Percentiles rank a stretch among this genome's conserved stretches.
These are phyloP conservation scores for Verticillium albo-atrum DNA, from an alignment of 2,329 filamentous ascomycete genomes.

Conservation along the genomic window DNA sequence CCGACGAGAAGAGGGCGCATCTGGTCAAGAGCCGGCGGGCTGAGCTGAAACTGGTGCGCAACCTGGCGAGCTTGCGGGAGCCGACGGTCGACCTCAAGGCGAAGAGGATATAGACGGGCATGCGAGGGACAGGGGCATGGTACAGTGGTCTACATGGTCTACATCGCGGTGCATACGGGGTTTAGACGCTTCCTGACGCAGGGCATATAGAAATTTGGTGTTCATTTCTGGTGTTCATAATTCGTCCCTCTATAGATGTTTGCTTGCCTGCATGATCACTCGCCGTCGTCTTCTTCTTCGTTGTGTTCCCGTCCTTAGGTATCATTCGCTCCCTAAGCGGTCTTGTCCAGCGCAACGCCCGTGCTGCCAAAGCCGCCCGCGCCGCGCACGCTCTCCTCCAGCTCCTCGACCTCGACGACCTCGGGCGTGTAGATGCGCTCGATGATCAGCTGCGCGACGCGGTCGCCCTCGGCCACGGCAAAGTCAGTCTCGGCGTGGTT, in stretches of 20 bases:
- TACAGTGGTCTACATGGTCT: neutral
- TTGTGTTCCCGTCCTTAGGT: neutral
- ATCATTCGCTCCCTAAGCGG: neutral
- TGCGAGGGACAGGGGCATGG: neutral
- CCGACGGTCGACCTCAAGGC: slow-evolving; percentile 64
- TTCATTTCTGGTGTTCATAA: neutral
- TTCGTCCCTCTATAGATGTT: slow-evolving; percentile 5
- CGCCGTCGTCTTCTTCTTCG: neutral
- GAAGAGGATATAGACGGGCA: slow-evolving; percentile 34
- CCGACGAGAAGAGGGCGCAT: slow-evolving; percentile 54
- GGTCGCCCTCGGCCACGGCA: slow-evolving; percentile 76
- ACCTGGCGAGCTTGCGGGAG: slow-evolving; percentile 61
- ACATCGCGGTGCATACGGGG: neutral
- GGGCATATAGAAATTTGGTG: slow-evolving; percentile 1
- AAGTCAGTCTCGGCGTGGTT: slow-evolving; percentile 86
- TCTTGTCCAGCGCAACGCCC: slow-evolving; percentile 36
- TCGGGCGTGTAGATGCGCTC: slow-evolving; percentile 94
- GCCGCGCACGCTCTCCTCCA: slow-evolving; percentile 87
- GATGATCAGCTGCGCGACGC: slow-evolving; percentile 87
- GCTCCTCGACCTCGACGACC: slow-evolving; percentile 79
- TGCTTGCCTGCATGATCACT: neutral
- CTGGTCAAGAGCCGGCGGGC: slow-evolving; percentile 76
- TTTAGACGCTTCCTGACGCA: slow-evolving; percentile 2
- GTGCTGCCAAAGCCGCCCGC: slow-evolving; percentile 91
- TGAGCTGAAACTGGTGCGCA: slow-evolving; percentile 79